phyloP scores from a whole-genome alignment of 805 yeast species.

The Cyberlindnera mississippiensis region DNA sequence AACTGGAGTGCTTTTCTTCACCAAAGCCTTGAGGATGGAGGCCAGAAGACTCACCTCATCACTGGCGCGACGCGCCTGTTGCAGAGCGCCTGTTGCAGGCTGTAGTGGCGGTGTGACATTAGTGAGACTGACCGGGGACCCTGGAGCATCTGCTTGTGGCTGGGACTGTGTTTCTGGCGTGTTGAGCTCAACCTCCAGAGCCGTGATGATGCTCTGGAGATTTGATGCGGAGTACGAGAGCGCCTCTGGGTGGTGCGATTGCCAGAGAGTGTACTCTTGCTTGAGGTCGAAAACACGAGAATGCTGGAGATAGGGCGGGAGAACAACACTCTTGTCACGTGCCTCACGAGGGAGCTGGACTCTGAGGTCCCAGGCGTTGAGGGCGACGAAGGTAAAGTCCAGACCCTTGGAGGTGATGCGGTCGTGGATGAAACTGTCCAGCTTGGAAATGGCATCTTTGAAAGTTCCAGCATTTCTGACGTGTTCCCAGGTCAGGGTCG shows the following conservation, averaged over 20 bases:
- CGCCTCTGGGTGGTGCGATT: conserved; percentile 54
- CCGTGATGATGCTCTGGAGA: conserved; percentile 27
- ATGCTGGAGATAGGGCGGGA: conserved; percentile 73
- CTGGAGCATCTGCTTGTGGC: conserved; percentile 1
- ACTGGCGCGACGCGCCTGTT: conserved; percentile 37
- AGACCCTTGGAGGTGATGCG: conserved; percentile 36
- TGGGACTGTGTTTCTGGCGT: neutral
- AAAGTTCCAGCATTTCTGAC: conserved; percentile 55
- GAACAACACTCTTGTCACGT: conserved; percentile 62
- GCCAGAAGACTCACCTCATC: conserved; percentile 44
- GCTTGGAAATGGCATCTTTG: conserved; percentile 54
- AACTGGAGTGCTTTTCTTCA: conserved; percentile 42
- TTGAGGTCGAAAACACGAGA: conserved; percentile 74
- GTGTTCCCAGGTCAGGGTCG: conserved; percentile 57
- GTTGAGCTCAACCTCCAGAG: conserved; percentile 26
- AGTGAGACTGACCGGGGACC: conserved; percentile 1
- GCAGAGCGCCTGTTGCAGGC: neutral
- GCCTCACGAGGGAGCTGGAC: conserved; percentile 81
- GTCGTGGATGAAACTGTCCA: conserved; percentile 49
- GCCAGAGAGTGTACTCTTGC: conserved; percentile 73
- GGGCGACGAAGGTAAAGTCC: conserved; percentile 63
- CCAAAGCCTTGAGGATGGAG: conserved; percentile 43
- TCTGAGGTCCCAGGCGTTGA: conserved; percentile 66
- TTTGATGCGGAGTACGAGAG: conserved; percentile 29
- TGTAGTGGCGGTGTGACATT: conserved; percentile 1